These are phyloP conservation scores for Trichophyton simii DNA, from an alignment of 2,329 filamentous ascomycete genomes.

Conservation along the genomic window DNA sequence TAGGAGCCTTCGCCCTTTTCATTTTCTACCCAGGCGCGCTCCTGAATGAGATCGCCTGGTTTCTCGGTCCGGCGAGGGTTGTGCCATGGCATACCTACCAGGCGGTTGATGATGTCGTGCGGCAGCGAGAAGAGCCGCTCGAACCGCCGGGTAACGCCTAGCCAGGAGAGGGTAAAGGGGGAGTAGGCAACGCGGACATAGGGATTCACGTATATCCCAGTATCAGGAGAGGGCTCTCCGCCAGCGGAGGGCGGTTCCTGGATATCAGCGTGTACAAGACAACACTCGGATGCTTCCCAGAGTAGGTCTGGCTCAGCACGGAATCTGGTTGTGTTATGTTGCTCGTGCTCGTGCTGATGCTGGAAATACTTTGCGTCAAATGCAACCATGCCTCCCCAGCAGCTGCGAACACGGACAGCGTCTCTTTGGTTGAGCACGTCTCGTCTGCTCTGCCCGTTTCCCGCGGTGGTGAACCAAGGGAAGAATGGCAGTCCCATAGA, in stretches of 20 bases:
- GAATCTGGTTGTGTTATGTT: conserved; percentile 40
- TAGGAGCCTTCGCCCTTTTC: conserved; percentile 27
- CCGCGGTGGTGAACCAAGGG: conserved; percentile 52
- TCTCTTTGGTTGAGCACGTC: conserved; percentile 49
- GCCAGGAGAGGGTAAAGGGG: conserved; percentile 43
- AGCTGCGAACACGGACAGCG: conserved; percentile 56
- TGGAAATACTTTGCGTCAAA: conserved; percentile 38
- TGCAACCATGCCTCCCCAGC: conserved; percentile 63
- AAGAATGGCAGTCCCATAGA: conserved; percentile 58
- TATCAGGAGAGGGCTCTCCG: conserved; percentile 28
- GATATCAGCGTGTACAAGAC: conserved; percentile 43
- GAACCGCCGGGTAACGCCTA: conserved; percentile 49
- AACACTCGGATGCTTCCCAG: conserved; percentile 55
- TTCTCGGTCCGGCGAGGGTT: conserved; percentile 51
- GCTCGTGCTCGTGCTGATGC: conserved; percentile 14
- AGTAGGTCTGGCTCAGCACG: conserved; percentile 47
- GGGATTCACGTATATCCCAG: conserved; percentile 61
- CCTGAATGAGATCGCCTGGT: conserved; percentile 39
- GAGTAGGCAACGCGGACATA: conserved; percentile 61
- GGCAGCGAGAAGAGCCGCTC: conserved; percentile 51
- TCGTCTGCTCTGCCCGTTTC: conserved; percentile 42
- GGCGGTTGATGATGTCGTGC: conserved; percentile 46
- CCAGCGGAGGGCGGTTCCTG: conserved; percentile 22
- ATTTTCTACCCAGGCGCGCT: conserved; percentile 32
- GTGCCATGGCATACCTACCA: conserved; percentile 44